Conservation (phyloP, 2,329 filamentous ascomycete genomes). For the Claviceps spartinae region DNA sequence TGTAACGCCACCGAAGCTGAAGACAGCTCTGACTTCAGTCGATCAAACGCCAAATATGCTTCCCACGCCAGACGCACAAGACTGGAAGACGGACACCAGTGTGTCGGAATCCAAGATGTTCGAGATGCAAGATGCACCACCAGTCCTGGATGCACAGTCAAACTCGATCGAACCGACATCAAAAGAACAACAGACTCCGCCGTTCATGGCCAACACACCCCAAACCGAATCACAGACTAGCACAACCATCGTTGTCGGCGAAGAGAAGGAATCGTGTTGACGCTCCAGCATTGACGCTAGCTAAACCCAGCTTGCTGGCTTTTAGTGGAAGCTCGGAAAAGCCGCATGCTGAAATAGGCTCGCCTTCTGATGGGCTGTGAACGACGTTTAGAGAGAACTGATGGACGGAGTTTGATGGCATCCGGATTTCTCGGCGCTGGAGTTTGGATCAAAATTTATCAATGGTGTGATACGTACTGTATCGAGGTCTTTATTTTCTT, state of each 20-base stretch:
- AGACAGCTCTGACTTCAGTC: conserved; percentile 15
- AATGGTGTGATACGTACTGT: neutral
- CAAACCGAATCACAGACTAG: conserved; percentile 1
- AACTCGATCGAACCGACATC: neutral
- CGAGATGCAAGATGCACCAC: conserved; percentile 17
- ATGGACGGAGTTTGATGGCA: conserved; percentile 7
- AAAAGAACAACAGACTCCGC: neutral
- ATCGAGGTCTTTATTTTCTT: neutral
- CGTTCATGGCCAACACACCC: neutral
- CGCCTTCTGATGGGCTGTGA: conserved; percentile 18
- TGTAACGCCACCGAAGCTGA: conserved; percentile 29
- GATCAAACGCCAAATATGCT: conserved; percentile 12
- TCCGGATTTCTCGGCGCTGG: conserved; percentile 4
- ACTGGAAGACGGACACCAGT: conserved; percentile 7
- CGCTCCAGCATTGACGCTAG: conserved; percentile 16
- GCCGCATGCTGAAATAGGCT: conserved; percentile 20
- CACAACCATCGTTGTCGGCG: conserved; percentile 8
- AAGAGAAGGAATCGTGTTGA: neutral
- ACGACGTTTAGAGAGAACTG: conserved; percentile 14
- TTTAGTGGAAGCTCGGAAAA: conserved; percentile 52
- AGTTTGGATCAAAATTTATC: neutral
- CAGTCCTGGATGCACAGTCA: neutral
- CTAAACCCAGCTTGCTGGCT: conserved; percentile 35
- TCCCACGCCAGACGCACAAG: conserved; percentile 11
- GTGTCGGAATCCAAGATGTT: conserved; percentile 8